These are phyloP conservation scores for Endocladia muricata DNA, from an alignment of 31 red algal species.

Conservation along the genomic window DNA sequence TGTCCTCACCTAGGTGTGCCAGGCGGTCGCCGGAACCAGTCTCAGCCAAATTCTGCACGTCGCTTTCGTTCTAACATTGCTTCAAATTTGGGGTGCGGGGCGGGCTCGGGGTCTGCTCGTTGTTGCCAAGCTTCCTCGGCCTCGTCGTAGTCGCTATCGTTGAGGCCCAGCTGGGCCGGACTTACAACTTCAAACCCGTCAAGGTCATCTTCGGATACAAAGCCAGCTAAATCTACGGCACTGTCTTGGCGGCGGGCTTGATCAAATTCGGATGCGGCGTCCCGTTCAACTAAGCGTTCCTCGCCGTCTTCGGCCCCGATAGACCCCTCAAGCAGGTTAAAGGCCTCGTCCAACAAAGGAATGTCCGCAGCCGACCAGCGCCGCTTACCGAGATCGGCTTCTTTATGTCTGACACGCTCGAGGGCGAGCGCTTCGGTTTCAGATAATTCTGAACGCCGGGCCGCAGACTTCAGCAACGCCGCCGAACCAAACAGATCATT, in stretches of 20 bases:
- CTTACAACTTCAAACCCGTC: too few relatives aligned
- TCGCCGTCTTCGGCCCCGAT: background rate
- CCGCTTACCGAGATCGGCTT: background rate
- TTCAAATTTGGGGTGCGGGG: too few relatives aligned
- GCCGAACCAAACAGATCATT: constrained; percentile 3
- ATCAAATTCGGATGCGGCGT: background rate
- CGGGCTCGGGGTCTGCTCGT: too few relatives aligned
- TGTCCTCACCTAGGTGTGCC: too few relatives aligned
- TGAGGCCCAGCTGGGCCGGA: too few relatives aligned
- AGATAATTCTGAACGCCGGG: background rate
- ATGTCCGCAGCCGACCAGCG: background rate
- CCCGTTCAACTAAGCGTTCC: background rate
- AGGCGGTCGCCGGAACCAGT: too few relatives aligned
- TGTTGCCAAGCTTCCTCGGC: too few relatives aligned
- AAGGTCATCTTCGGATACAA: too few relatives aligned
- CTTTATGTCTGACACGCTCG: background rate
- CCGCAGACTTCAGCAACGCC: background rate
- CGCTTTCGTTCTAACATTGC: too few relatives aligned
- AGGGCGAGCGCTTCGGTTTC: background rate
- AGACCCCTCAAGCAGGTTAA: background rate
- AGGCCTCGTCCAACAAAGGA: background rate
- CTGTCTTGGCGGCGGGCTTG: background rate
- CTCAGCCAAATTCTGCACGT: too few relatives aligned
- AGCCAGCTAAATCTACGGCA: too few relatives aligned
- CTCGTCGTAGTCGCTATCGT: too few relatives aligned